These are phyloP conservation scores for Plectosphaerella plurivora DNA, from an alignment of 2,329 filamentous ascomycete genomes.

Conservation along the genomic window DNA sequence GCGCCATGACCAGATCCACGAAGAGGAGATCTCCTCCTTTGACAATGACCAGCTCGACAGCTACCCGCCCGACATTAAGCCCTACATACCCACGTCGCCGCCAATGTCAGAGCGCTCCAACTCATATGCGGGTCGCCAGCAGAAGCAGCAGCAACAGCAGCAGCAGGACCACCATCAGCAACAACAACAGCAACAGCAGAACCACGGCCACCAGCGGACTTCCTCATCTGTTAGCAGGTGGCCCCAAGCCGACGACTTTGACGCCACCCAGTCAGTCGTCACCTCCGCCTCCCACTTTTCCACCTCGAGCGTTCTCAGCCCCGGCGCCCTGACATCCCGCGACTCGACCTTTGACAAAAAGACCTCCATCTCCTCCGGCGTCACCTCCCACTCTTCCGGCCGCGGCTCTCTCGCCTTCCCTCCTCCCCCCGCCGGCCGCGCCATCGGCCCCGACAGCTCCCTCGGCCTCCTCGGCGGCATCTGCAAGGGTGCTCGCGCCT, in stretches of 20 bases:
- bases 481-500: constrained; percentile 31
- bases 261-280: background rate
- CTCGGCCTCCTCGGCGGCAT: constrained; percentile 29
- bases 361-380: background rate
- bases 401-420: background rate
- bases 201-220: background rate
- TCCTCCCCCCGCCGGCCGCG: constrained; percentile 6
- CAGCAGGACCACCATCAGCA: too few species aligned
- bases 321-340: background rate
- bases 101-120: too few species aligned
- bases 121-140: too few species aligned
- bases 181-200: too few species aligned
- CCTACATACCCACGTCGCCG: too few species aligned
- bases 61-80: too few species aligned
- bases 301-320: too few species aligned
- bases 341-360: background rate
- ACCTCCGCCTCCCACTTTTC: too few species aligned
- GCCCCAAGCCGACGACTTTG: background rate
- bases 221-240: background rate
- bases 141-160: too few species aligned
- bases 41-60: too few species aligned
- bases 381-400: background rate
- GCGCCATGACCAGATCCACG: background rate
- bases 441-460: constrained; percentile 27
- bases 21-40: background rate